Evolutionary conservation across 345 rosid species (phyloP), one percentile per base, ranked within the genome.

Genomic region (Syzygium aromaticum): DNA sequence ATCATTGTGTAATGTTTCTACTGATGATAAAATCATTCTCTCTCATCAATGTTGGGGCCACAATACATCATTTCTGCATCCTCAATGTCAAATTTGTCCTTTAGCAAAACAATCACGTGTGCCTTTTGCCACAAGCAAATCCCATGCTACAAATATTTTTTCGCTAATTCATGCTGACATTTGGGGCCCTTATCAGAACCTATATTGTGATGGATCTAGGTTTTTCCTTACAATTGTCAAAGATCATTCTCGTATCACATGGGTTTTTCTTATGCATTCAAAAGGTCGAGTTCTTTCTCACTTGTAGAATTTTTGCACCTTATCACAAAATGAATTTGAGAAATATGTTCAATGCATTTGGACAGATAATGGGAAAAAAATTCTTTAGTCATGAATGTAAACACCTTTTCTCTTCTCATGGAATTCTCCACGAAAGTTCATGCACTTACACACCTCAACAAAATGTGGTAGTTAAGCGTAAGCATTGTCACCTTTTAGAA

Each of bases 31-130:
- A 54, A 3, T 21, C 21, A 54, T 54, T 54, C 59, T 54, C 59
- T 19, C 1, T 54, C 25, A 54, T 54, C 59, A 54, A 54, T 6
- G 0, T 54, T 54, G 7, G 59, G 8, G 25, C 8, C 59, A 21
- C 0, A 21, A 0, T 54, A 25, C 25, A 0, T 21, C 25, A 1
- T 0, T 54, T 54, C 7, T 25, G 19, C 57, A 54, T 54, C 57
- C 57, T 54, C 11, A 7, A 0, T 54, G 8, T n/a, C n/a, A n/a
- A n/a, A n/a, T n/a, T n/a, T n/a, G n/a, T n/a, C n/a, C n/a, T n/a
- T n/a, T n/a, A n/a, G 25, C 57, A 54, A 54, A 54, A 21, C 0
- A 54, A 21, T 54, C 51, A 46, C 51, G 8, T 46, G 5, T 7
- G 5, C 51, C 51, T 46, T 4, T 46, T 46, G 7, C 51, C 51